Evolutionary conservation across 345 rosid genomes (phyloP).

Genomic region (Noccaea caerulescens): DNA sequence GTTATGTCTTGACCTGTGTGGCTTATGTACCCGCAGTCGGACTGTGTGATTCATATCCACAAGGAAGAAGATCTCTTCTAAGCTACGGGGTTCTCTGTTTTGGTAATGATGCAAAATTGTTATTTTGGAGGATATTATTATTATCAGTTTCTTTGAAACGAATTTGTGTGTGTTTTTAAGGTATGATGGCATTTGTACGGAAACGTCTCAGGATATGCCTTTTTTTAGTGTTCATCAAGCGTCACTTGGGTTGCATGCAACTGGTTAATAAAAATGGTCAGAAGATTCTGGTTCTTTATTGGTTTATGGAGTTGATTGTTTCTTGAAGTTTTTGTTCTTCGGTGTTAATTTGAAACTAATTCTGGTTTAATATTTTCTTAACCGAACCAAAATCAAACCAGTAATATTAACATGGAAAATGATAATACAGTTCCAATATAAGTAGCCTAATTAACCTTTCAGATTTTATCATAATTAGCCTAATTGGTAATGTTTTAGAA

Average conservation of each 20-base stretch:
- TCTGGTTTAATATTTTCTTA: too few relatives aligned
- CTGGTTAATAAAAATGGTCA: slow-evolving; percentile 33
- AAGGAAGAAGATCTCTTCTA: slow-evolving; percentile 73
- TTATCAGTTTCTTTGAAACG: slow-evolving; percentile 11
- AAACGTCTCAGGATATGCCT: slow-evolving; percentile 31
- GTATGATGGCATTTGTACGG: slow-evolving; percentile 33
- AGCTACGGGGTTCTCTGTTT: slow-evolving; percentile 3
- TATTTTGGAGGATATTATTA: slow-evolving; percentile 13
- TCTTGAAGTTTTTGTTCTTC: too few relatives aligned
- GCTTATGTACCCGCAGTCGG: slow-evolving; percentile 61
- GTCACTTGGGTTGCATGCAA: neutral
- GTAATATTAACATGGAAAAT: too few relatives aligned
- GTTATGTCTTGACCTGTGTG: slow-evolving; percentile 76
- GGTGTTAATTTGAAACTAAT: too few relatives aligned
- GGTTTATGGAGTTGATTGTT: too few relatives aligned
- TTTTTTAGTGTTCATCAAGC: slow-evolving; percentile 21
- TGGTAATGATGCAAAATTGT: slow-evolving; percentile 30
- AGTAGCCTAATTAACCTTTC: too few relatives aligned
- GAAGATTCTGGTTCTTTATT: too few relatives aligned
- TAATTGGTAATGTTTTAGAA: too few relatives aligned
- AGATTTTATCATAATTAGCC: too few relatives aligned
- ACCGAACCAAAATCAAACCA: too few relatives aligned
- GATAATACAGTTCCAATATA: too few relatives aligned
- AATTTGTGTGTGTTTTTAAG: slow-evolving; percentile 20
- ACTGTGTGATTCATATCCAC: slow-evolving; percentile 86